These are phyloP conservation scores for Sporodiniella umbellata DNA, from an alignment of 371 early-diverging fungal species.

Conservation along the genomic window DNA sequence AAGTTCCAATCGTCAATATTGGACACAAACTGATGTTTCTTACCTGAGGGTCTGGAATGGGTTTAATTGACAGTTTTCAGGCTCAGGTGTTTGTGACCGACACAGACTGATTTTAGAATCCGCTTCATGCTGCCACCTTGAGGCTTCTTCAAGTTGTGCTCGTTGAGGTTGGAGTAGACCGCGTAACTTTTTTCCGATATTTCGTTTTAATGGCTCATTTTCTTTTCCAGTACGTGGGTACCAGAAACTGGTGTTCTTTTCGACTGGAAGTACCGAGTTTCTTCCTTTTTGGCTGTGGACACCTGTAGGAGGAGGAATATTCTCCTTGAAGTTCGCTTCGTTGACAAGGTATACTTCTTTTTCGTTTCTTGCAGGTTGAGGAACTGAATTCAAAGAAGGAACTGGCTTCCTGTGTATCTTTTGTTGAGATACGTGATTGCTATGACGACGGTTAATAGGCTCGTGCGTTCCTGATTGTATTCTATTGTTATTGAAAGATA, in stretches of 20 bases:
- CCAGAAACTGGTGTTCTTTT: slow-evolving; percentile 47
- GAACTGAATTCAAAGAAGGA: background rate
- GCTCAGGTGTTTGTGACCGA: slow-evolving; percentile 22
- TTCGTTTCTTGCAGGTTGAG: slow-evolving; percentile 1
- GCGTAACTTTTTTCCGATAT: slow-evolving; percentile 28
- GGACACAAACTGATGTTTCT: too few species aligned
- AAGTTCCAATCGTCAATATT: too few species aligned
- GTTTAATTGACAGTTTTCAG: slow-evolving; percentile 9
- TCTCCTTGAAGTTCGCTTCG: too few species aligned
- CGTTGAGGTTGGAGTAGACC: slow-evolving; percentile 35
- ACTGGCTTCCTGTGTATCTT: slow-evolving; percentile 20
- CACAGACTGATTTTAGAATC: slow-evolving; percentile 20
- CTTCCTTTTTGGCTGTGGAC: too few species aligned
- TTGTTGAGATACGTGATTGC: slow-evolving; percentile 1
- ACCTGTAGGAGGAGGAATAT: background rate
- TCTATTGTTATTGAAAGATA: background rate
- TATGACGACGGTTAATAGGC: background rate
- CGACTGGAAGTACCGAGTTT: too few species aligned
- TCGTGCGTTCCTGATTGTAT: background rate
- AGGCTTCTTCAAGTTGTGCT: slow-evolving; percentile 25
- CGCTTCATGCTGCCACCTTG: slow-evolving; percentile 18
- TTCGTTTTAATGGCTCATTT: slow-evolving; percentile 22
- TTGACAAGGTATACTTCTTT: background rate
- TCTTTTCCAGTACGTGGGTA: slow-evolving; percentile 33
- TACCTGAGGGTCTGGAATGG: slow-evolving; percentile 36